Evolutionary conservation across 371 early-diverging fungal species (phyloP).

Genomic region (Mucor racemosus): DNA sequence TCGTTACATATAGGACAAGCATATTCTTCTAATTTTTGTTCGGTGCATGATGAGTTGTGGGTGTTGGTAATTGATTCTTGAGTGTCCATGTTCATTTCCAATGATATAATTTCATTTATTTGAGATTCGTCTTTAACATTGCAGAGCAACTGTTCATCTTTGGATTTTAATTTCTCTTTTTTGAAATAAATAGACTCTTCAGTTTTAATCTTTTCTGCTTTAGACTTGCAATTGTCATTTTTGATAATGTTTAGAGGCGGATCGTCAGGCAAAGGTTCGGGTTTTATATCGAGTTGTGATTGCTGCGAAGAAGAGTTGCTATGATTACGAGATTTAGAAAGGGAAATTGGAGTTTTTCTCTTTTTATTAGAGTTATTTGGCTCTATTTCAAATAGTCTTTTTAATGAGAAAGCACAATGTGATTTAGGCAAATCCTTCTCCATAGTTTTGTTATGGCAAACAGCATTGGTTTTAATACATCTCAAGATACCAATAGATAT

Average conservation of each 20-base stretch:
- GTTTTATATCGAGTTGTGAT: neutral
- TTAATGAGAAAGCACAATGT: neutral
- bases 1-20: conserved; percentile 36
- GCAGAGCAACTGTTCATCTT: neutral
- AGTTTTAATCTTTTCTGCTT: neutral
- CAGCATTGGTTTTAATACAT: neutral
- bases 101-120: neutral
- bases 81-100: neutral
- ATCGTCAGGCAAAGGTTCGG: neutral
- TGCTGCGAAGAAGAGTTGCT: conserved; percentile 3
- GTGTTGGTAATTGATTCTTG: neutral
- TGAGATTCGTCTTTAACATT: neutral
- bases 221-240: neutral
- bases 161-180: neutral
- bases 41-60: neutral
- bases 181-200: neutral
- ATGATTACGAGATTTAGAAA: neutral
- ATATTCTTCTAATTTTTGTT: conserved; percentile 10
- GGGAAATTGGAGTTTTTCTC: neutral
- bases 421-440: neutral
- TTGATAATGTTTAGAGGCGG: neutral
- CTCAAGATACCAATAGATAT: no score
- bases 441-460: neutral
- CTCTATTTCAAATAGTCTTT: neutral
- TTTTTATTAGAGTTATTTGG: neutral